Percentiles rank a stretch among this genome's conserved stretches.
These are phyloP conservation scores for Collybia sp. DNA, from an alignment of 768 basidiomycete species.

Conservation along the genomic window DNA sequence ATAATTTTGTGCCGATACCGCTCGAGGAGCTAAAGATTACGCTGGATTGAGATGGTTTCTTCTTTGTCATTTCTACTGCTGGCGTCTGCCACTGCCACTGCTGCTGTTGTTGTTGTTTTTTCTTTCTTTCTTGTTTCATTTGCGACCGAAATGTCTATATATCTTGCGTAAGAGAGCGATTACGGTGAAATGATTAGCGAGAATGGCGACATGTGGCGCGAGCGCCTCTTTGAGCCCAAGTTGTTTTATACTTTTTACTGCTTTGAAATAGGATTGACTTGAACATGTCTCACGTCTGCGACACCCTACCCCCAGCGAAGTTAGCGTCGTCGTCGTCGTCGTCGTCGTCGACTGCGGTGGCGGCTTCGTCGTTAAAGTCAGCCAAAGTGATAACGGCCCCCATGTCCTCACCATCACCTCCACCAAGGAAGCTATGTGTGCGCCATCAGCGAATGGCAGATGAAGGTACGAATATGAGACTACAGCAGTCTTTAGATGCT, in stretches of 20 bases:
- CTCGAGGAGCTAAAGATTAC: slow-evolving; percentile 92
- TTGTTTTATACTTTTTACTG: too few relatives aligned
- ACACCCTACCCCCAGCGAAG: slow-evolving; percentile 64
- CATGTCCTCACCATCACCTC: slow-evolving; percentile 21
- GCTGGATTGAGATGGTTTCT: slow-evolving; percentile 62
- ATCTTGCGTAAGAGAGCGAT: slow-evolving; percentile 36
- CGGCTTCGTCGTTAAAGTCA: slow-evolving; percentile 14
- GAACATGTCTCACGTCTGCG: slow-evolving; percentile 54
- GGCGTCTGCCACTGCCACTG: background rate
- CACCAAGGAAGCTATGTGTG: slow-evolving; percentile 79
- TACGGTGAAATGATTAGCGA: slow-evolving; percentile 3
- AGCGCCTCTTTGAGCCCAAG: slow-evolving; percentile 5
- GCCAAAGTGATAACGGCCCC: slow-evolving; percentile 2
- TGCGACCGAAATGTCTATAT: slow-evolving; percentile 25
- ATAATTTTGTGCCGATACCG: slow-evolving; percentile 96
- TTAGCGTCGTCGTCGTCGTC: slow-evolving; percentile 26
- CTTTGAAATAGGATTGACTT: background rate
- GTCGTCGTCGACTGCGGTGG: slow-evolving; percentile 25
- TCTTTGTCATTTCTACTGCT: slow-evolving; percentile 6
- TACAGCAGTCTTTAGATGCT: slow-evolving; percentile 92
- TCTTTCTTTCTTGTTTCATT: slow-evolving; percentile 15
- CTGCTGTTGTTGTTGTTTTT: slow-evolving; percentile 8
- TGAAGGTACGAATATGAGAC: slow-evolving; percentile 85
- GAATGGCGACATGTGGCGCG: slow-evolving; percentile 43
- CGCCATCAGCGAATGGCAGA: slow-evolving; percentile 97